Conservation (phyloP, 2,329 filamentous ascomycete genomes). For the Rutstroemia sp. region DNA sequence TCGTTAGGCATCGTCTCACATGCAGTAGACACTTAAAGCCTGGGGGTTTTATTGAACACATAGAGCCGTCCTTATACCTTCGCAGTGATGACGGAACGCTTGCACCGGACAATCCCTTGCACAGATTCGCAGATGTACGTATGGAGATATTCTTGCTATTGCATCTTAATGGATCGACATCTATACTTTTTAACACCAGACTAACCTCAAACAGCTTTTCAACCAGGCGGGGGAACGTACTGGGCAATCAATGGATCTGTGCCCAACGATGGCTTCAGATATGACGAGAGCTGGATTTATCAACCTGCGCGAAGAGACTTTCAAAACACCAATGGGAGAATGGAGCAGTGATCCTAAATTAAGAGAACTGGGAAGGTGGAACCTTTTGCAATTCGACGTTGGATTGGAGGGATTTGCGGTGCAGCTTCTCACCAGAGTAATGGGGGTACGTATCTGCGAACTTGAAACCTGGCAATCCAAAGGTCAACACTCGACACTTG, state of each 20-base stretch:
- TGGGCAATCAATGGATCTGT: conserved; percentile 31
- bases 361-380: conserved; percentile 25
- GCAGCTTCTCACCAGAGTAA: conserved; percentile 20
- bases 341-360: conserved; percentile 29
- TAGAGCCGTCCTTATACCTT: conserved; percentile 23
- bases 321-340: conserved; percentile 27
- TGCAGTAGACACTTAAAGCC: conserved; percentile 29
- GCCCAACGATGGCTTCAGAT: conserved; percentile 16
- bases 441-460: conserved; percentile 19
- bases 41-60: conserved; percentile 32
- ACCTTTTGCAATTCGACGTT: conserved; percentile 18
- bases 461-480: background rate
- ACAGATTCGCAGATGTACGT: conserved; percentile 32
- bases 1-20: too few relatives aligned
- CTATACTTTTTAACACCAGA: background rate
- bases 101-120: conserved; percentile 31
- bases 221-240: conserved; percentile 33
- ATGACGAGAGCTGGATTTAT: conserved; percentile 27
- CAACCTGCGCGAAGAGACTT: conserved; percentile 25
- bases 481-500: background rate
- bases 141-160: background rate
- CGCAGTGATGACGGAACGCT: conserved; percentile 41
- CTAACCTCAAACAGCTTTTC: conserved; percentile 30
- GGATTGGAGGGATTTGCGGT: conserved; percentile 24
- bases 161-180: background rate